Base-by-base conservation (phyloP, 2,329 filamentous ascomycete species). In the Exserohilum rostratum region DNA sequence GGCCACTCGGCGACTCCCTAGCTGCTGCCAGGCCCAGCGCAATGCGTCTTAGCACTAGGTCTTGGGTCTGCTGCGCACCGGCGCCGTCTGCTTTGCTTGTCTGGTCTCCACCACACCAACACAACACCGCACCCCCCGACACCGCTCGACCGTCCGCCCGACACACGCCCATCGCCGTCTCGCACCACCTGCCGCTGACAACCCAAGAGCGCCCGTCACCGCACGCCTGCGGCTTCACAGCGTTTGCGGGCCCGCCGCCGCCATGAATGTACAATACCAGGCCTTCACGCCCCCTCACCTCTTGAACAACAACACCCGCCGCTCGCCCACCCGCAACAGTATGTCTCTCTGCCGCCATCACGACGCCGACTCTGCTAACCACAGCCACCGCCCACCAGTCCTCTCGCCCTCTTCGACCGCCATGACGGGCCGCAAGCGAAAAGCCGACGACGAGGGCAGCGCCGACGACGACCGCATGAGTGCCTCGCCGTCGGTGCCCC, bases 401-500 rank as follows among this genome's bases (percentile, higher is more conserved):
- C 66, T 68, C 44, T 75, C 67, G 67, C 73, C 63, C 71, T 76
- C 67, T 71, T 76, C 67, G 68, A 45, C 64, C 31, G 70, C 63
- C 66, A 81, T 81, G 79, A 74, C 77, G 38, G 71, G 76, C 68
- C 81, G 85, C 64, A 98, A 98, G 83, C 88, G 95, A 77, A 98
- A 98, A 82, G 92, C 91, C 69, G 90, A 93, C 52, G 85, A 87
- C 65, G 86, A 88, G 68, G 66, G 78, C 66, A 77, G 77, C 60
- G 72, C 66, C 65, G 75, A 83, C 60, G 87, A 89, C 71, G 90
- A 93, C 72, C 91, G 92, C 71, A 97, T 98, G 91, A 91, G 89
- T 55, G 88, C 93, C 68, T 97, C 93, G 33, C 93, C 93, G 6
- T 85, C 86, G 55, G 87, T 85, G 76, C 96, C 93, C 34, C 92